Evolutionary conservation across 768 basidiomycete species (phyloP), one percentile per base, ranked within the genome.

Genomic region (Tricholomella constricta): DNA sequence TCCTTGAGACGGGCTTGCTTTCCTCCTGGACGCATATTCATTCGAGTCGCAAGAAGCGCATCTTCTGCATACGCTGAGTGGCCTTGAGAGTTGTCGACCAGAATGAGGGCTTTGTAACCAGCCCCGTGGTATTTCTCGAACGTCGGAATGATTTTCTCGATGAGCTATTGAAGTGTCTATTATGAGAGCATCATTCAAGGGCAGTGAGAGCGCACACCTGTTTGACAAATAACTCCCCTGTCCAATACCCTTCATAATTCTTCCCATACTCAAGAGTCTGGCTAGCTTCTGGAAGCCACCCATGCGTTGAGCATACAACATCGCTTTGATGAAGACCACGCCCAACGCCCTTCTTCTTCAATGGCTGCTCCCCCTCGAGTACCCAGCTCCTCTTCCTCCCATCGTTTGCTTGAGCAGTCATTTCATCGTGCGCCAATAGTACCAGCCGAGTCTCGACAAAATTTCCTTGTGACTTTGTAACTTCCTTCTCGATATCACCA

Each of bases 31-130:
- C 58, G 59, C 9, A 69, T 6, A 59, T 78, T 77, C 73, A 78
- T 76, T 0, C 59, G 55, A 4, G 64, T 62, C 0, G 54, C 65
- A 2, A 71, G 47, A 0, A 78, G 61, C 3, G 75, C 71, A 66
- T 76, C 69, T 1, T 50, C 56, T 0, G 68, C 51, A 63, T 74
- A 78, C 44, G 72, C 71, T 7, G 66, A 62, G 50, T 75, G 72
- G 0, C 75, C 75, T 48, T 77, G 74, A 3, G 75, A 78, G 48
- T 77, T 70, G 51, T 77, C 71, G 48, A 78, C 65, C 46, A 76
- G 54, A 35, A 78, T 58, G 0, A 77, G 56, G 2, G 67, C 70
- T 44, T 71, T 68, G 59, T 69, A 72, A 19, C 58, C 64, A 3
- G 68, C 63, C 15, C 41, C 58, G 54, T 31, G 40, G 6, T 25